phyloP scores from a whole-genome alignment of 176 grass and related monocot species.

The Triticum timopheevii region DNA sequence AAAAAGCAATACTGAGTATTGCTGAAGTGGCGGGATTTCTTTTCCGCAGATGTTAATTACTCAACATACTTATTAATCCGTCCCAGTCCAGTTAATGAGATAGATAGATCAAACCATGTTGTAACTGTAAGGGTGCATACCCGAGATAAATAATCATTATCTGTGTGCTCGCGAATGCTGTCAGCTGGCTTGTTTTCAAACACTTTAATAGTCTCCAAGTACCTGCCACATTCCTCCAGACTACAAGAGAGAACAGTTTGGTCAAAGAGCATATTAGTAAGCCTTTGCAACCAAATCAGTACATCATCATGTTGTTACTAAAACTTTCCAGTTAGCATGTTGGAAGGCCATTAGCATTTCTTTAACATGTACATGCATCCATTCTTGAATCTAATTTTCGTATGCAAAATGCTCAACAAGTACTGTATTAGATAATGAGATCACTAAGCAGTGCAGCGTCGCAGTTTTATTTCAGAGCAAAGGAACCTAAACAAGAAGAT shows the following conservation, averaged over 20 bases:
- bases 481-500: background rate
- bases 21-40: background rate
- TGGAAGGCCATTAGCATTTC: background rate
- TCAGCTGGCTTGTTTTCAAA: constrained; percentile 98
- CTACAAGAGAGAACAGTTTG: constrained; percentile 47
- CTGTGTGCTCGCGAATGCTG: constrained; percentile 74
- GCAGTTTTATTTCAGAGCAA: background rate
- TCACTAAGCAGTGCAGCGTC: background rate
- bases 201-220: constrained; percentile 98
- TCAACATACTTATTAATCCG: background rate
- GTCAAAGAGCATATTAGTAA: constrained; percentile 12
- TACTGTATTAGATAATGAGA: background rate
- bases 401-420: background rate
- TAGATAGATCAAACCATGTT: constrained; percentile 21
- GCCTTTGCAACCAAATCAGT: background rate
- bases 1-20: background rate
- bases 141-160: constrained; percentile 89
- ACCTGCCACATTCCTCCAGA: constrained; percentile 90
- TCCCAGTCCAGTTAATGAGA: background rate
- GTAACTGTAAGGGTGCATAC: constrained; percentile 39
- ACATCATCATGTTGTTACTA: background rate
- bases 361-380: background rate
- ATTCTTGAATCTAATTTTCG: constrained; percentile 9
- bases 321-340: background rate
- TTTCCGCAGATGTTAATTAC: background rate